Conservation (phyloP, 768 basidiomycete genomes). For the Auriscalpium microsporum region DNA sequence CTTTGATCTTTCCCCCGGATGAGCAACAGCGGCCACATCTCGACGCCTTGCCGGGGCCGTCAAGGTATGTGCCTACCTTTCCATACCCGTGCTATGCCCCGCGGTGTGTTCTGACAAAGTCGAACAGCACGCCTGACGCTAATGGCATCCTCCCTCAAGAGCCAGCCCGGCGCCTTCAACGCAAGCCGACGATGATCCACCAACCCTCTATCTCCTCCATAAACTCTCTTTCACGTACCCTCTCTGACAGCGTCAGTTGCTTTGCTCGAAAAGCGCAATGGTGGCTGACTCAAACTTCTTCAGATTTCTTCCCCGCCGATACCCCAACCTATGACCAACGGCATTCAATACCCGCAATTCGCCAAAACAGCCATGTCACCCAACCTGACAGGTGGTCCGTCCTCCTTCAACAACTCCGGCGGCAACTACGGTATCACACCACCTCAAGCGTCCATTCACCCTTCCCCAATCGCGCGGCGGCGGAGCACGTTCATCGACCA, state of each 20-base stretch:
- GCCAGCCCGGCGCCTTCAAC: conserved; percentile 11
- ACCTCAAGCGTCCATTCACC: conserved; percentile 80
- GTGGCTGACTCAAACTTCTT: neutral
- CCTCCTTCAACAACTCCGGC: conserved; percentile 34
- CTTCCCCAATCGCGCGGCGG: conserved; percentile 64
- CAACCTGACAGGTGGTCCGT: conserved; percentile 23
- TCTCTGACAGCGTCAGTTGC: conserved; percentile 15
- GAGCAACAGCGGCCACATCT: conserved; percentile 1
- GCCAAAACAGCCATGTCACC: conserved; percentile 29
- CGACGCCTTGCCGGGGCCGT: conserved; percentile 24
- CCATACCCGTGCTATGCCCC: neutral
- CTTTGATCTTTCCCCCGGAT: too few relatives aligned
- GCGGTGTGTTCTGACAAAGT: neutral
- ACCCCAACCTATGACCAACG: conserved; percentile 27
- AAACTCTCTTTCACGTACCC: conserved; percentile 4
- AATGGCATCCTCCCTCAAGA: conserved; percentile 7
- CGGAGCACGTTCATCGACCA: conserved; percentile 76
- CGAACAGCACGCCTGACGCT: conserved; percentile 6
- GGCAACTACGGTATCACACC: conserved; percentile 44
- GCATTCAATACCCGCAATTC: conserved; percentile 50
- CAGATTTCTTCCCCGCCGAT: conserved; percentile 30
- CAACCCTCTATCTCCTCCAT: conserved; percentile 10
- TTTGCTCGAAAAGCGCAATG: conserved; percentile 1
- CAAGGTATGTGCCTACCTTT: conserved; percentile 28
- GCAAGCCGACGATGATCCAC: conserved; percentile 14